Base-by-base conservation (phyloP, 2,329 filamentous ascomycete genomes). In the Escovopsis weberi region DNA sequence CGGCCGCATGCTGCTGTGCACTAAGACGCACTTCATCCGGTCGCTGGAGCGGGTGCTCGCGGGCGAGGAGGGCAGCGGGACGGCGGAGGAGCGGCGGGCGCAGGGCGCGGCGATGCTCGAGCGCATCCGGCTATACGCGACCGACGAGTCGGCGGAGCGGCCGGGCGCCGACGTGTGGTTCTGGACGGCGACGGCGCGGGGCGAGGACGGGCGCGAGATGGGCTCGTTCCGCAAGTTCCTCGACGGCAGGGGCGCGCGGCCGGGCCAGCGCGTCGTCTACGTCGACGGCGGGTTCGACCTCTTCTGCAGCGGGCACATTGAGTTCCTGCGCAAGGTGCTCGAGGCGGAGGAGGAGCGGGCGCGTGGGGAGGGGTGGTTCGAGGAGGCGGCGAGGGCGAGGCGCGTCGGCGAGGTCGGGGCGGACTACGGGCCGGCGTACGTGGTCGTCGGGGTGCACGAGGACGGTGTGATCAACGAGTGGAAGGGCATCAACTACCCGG, bases 401-500 rank as follows among this genome's bases (percentile, higher is more conserved):
- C 72, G 86, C 42, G 59, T 77, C 46, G 69, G 73, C 33, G 74
- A 77, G 48, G 46, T 41, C 33, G 40, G 82, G 12, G 71, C 70
- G 38, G 85, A 93, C 61, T 94, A 93, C 55, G 70, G 75, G 0
- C 86, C 87, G 0, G 82, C 80, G 6, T 96, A 85, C 58, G 74
- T 98, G n/a, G 77, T 96, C 37, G 88, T 86, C 2, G 91, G 91
- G 39, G 80, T 98, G 23, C 91, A 98, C 62, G 85, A 94, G 55
- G 91, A 98, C 59, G 78, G 82, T 49, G 87, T 94, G 46, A 94
- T 98, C 62, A 98, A 98, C 63, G 70, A 82, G 54, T 93, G 87
- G 83, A 96, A 96, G 65, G 89, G 91, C 33, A 74, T 95, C 54
- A 98, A 98, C 66, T 98, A 95, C 59, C 91, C 91, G 26, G 96